Base-by-base conservation (phyloP, 2,329 filamentous ascomycete species). In the Cercospora beticola region DNA sequence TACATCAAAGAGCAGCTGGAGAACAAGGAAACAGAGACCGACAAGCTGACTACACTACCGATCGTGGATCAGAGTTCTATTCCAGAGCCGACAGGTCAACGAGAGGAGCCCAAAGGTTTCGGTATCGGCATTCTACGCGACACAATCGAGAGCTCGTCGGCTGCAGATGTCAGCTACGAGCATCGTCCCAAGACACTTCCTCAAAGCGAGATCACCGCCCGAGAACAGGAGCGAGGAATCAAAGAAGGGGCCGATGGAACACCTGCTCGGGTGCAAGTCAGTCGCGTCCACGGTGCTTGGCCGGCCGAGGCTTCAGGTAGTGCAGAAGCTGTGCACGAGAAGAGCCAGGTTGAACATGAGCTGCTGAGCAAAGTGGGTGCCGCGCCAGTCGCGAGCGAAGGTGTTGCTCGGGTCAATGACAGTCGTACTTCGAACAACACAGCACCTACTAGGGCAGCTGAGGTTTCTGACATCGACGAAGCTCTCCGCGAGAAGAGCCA, bases 1-100 rank as follows among this genome's bases (percentile, higher is more conserved):
- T 67, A 67, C 10, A 63, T 64, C 59, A 63, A 67, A 58, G 65
- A 63, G 28, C 65, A 62, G 33, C 33, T 67, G 6, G 31, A 63
- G 14, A 49, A 62, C 4, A 58, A 43, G 23, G 10, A 30, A 14
- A 64, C 62, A 26, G 62, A 56, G 8, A 40, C 62, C 21, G 31
- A 31, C 18, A 23, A 64, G 26, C 26, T 33, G 16, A 56, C 49
- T n/a, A 23, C 33, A 14, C 43, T 36, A 2, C 62, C 43, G 10
- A 9, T 64, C 31, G 26, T 23, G 14, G 62, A 43, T 12, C n/a
- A 31, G 23, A 21, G 3, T 3, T 10, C 58, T 9, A 14, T 10
- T 10, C 28, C 58, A 16, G 16, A 9, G 5, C 54, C 54, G 4
- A 58, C 1, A n/a, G 14, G 26, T 4, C 28, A n/a, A 28, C 54